Base-by-base conservation (phyloP, 2,329 filamentous ascomycete genomes). In the Trichoderma polysporum region DNA sequence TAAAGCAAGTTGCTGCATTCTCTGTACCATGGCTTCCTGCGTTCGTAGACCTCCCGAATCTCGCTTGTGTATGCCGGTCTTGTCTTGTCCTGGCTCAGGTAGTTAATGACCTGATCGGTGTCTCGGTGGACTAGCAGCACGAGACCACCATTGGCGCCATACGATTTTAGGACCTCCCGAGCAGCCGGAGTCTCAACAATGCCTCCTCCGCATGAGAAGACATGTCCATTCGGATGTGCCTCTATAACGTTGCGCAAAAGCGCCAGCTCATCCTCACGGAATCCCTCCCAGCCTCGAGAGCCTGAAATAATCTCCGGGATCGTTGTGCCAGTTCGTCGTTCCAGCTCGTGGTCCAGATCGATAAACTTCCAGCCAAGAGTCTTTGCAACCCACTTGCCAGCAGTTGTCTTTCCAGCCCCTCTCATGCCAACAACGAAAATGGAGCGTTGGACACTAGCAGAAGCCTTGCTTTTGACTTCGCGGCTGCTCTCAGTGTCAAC, bases 341-440 rank as follows among this genome's bases (percentile, higher is more conserved):
- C 95, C 17, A 99, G 85, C 75, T 97, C 93, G 2, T 88, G 88
- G 76, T 99, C 95, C 31, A 99, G 85, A 75, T 99, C 95, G 63
- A 96, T 81, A 68, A 97, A 90, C 7, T 91, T 88, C 75, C 93
- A 89, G 58, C 88, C 87, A 1, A 98, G 82, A 31, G 91, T 86
- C 68, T 86, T 86, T 0, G 91, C 89, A 74, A 95, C 90, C 92
- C 94, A 97, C 15, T 87, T 86, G 62, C 95, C 95, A 39, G 92
- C 91, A 0, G 95, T 99, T 0, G 95, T 97, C 82, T 99, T 99
- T 29, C 95, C 95, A 47, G 94, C 95, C 66, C 95, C 95, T 71
- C 95, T 89, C 95, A 99, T 99, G 10, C 95, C 95, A 71, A 99
- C 94, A 68, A 99, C 90, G 79, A 97, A 93, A 60, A 98, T 90